These are phyloP conservation scores for Aspergillus hortae DNA, from an alignment of 2,329 filamentous ascomycete genomes.

Conservation along the genomic window DNA sequence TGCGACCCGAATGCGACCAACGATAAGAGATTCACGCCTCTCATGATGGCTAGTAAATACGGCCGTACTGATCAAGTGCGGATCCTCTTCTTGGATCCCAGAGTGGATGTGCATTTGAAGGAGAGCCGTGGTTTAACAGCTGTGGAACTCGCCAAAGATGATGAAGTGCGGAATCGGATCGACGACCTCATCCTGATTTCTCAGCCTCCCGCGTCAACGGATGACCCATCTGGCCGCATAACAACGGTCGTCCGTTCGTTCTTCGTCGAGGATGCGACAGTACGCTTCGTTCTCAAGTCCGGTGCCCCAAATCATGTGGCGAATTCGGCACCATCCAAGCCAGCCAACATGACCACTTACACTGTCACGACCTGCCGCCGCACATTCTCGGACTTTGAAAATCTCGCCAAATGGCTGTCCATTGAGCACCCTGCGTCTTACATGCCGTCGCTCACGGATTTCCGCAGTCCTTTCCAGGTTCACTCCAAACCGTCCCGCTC, in stretches of 20 bases:
- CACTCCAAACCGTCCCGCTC: conserved; percentile 87
- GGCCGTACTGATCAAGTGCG: conserved; percentile 91
- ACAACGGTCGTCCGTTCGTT: conserved; percentile 93
- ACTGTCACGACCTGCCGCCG: conserved; percentile 93
- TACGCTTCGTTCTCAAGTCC: conserved; percentile 90
- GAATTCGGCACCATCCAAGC: conserved; percentile 33
- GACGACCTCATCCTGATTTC: conserved; percentile 88
- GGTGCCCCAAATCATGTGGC: conserved; percentile 63
- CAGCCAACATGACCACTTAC: conserved; percentile 66
- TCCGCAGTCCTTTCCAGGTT: conserved; percentile 86
- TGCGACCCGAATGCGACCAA: conserved; percentile 96
- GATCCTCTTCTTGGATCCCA: conserved; percentile 77
- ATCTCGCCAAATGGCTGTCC: conserved; percentile 75
- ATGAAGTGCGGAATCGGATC: conserved; percentile 93
- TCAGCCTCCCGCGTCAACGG: conserved; percentile 47
- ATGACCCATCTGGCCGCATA: conserved; percentile 72
- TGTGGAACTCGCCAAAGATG: conserved; percentile 94
- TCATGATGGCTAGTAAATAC: conserved; percentile 99
- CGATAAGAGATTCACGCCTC: conserved; percentile 87
- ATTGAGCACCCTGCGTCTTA: conserved; percentile 94
- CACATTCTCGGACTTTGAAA: conserved; percentile 85
- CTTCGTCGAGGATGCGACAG: conserved; percentile 93
- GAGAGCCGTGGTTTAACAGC: conserved; percentile 87
- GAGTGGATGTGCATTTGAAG: conserved; percentile 79
- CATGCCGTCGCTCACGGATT: conserved; percentile 73